Evolutionary conservation across 768 basidiomycete species (phyloP).

Genomic region (Lactarius hengduanensis): DNA sequence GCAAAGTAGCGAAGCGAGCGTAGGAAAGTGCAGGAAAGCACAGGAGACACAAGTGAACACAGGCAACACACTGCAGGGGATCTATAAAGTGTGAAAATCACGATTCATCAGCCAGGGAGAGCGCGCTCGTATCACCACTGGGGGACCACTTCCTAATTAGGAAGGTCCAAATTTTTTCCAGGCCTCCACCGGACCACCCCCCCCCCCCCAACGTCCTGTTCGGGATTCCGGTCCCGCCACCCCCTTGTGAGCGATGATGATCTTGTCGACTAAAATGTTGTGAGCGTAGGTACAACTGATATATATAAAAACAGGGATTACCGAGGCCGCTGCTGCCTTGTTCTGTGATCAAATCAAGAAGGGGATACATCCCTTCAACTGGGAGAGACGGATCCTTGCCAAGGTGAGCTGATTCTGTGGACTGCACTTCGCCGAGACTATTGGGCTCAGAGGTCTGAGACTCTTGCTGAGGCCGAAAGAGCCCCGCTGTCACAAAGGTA

Average conservation of each 20-base stretch:
- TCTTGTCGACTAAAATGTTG: slow-evolving; percentile 52
- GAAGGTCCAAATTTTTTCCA: too few relatives aligned
- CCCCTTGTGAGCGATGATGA: slow-evolving; percentile 62
- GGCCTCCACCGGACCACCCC: too few relatives aligned
- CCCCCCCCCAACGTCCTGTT: too few relatives aligned
- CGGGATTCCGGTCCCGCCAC: too few relatives aligned
- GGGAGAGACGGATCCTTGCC: slow-evolving; percentile 9
- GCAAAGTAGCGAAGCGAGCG: too few relatives aligned
- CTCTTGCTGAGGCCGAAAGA: background rate
- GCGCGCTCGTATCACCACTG: too few relatives aligned
- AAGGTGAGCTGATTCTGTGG: background rate
- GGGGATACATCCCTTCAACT: slow-evolving; percentile 48
- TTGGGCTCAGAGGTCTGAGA: background rate
- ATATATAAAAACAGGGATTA: slow-evolving; percentile 30
- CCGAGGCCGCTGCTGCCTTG: slow-evolving; percentile 52
- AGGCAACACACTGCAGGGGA: too few relatives aligned
- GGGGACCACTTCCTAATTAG: too few relatives aligned
- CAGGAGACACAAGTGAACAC: too few relatives aligned
- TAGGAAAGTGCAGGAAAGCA: too few relatives aligned
- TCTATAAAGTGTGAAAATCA: too few relatives aligned
- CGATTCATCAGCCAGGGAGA: too few relatives aligned
- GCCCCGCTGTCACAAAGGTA: background rate
- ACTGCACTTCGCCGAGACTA: background rate
- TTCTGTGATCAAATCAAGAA: slow-evolving; percentile 54
- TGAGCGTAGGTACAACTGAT: background rate